These are phyloP conservation scores for Boletus vermiculosoides DNA, from an alignment of 768 basidiomycete species.

Conservation along the genomic window DNA sequence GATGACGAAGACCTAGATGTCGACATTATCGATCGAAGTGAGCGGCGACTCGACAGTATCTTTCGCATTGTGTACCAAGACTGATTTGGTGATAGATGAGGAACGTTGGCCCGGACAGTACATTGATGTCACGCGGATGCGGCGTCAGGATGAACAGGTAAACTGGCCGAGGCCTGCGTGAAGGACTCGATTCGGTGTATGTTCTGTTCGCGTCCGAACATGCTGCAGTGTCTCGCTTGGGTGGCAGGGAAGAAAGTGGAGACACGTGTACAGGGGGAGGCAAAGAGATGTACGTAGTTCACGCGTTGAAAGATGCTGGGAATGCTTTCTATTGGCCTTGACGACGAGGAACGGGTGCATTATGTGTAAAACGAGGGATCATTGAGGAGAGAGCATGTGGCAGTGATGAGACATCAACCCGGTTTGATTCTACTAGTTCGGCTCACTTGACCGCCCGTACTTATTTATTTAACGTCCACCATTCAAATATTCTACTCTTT, in stretches of 20 bases:
- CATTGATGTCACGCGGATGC: slow-evolving; percentile 66
- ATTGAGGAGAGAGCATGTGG: background rate
- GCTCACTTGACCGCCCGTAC: slow-evolving; percentile 10
- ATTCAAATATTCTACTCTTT: slow-evolving; percentile 2
- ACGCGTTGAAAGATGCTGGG: slow-evolving; percentile 4
- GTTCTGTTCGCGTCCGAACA: background rate
- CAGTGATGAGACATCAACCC: slow-evolving; percentile 10
- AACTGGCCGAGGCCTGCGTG: slow-evolving; percentile 74
- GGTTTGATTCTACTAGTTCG: slow-evolving; percentile 16
- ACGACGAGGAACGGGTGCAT: slow-evolving; percentile 9
- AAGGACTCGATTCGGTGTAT: background rate
- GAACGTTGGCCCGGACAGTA: slow-evolving; percentile 72
- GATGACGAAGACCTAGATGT: slow-evolving; percentile 49
- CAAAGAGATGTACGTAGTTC: background rate
- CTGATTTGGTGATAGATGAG: slow-evolving; percentile 47
- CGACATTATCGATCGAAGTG: slow-evolving; percentile 72
- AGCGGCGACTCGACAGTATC: slow-evolving; percentile 29
- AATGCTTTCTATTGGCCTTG: slow-evolving; percentile 14
- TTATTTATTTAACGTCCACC: slow-evolving; percentile 15
- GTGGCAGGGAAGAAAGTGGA: background rate
- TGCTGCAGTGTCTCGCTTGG: background rate
- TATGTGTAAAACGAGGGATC: background rate
- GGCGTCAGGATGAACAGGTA: slow-evolving; percentile 53
- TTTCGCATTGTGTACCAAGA: background rate
- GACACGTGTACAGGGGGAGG: slow-evolving; percentile 1